Percentiles rank a stretch among this genome's conserved stretches.
Evolutionary conservation across 2,329 filamentous ascomycete species (phyloP).

Genomic region (Phialophora macrospora): DNA sequence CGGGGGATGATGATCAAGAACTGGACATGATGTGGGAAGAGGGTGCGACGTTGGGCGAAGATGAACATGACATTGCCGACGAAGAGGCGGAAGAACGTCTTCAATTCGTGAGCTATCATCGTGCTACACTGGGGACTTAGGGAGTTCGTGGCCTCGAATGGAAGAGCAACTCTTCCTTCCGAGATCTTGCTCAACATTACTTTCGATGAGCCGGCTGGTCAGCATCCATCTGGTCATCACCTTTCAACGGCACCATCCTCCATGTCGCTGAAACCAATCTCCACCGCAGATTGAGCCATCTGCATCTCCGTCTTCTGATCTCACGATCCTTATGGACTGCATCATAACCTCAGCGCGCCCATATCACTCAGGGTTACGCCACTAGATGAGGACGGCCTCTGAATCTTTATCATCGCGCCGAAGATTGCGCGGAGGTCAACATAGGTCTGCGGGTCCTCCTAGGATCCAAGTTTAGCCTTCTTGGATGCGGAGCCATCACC

Average conservation of each 20-base stretch:
- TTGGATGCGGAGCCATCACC: slow-evolving; percentile 27
- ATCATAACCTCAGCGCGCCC: neutral
- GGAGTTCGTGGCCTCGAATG: neutral
- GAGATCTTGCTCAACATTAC: slow-evolving; percentile 25
- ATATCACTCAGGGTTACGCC: neutral
- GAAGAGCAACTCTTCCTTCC: neutral
- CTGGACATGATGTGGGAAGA: slow-evolving; percentile 85
- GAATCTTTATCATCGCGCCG: neutral
- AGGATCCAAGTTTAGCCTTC: slow-evolving; percentile 18
- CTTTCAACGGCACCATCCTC: neutral
- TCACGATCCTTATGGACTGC: neutral
- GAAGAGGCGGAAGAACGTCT: slow-evolving; percentile 71
- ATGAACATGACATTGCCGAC: slow-evolving; percentile 75
- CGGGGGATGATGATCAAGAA: slow-evolving; percentile 69
- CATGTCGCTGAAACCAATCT: neutral
- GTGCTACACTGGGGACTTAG: slow-evolving; percentile 28
- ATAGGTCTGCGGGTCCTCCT: neutral
- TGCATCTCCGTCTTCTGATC: neutral
- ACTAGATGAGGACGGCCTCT: neutral
- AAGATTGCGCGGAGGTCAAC: neutral
- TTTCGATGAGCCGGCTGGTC: neutral
- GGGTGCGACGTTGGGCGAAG: slow-evolving; percentile 81
- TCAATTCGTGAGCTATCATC: slow-evolving; percentile 42
- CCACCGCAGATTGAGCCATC: neutral
- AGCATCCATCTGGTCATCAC: neutral